Percentiles rank a stretch among this genome's conserved stretches.
phyloP scores from a whole-genome alignment of 805 yeast species.

The Wickerhamomyces chaumierensis region DNA sequence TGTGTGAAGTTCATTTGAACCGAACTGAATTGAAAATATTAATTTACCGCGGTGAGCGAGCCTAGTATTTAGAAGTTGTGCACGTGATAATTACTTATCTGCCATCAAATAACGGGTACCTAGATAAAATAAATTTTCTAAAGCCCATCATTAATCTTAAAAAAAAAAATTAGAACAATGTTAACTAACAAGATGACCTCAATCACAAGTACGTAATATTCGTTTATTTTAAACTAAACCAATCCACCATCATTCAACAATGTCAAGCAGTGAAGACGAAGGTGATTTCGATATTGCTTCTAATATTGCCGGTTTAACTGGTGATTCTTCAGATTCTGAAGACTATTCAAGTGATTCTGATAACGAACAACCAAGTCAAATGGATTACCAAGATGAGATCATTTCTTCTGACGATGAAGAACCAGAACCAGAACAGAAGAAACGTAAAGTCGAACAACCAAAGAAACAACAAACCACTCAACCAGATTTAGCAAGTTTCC shows the following conservation, averaged over 20 bases:
- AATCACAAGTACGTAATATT: no score
- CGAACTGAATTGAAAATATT: no score
- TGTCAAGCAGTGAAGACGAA: slow-evolving; percentile 25
- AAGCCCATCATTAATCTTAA: no score
- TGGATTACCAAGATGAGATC: slow-evolving; percentile 43
- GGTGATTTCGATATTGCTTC: slow-evolving; percentile 54
- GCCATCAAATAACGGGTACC: no score
- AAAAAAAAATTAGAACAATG: no score
- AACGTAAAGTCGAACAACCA: slow-evolving; percentile 12
- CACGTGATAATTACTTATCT: no score
- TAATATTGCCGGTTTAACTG: slow-evolving; percentile 37
- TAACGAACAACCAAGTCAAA: slow-evolving; percentile 19
- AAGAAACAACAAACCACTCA: slow-evolving; percentile 2
- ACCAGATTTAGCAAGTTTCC: slow-evolving; percentile 23
- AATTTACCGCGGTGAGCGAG: no score
- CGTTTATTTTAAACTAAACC: no score
- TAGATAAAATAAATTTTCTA: no score
- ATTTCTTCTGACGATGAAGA: slow-evolving; percentile 39
- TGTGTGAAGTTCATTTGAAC: no score
- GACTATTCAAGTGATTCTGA: slow-evolving; percentile 18
- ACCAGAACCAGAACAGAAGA: slow-evolving; percentile 20
- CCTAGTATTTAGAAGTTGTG: no score
- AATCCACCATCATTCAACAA: background rate
- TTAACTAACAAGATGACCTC: no score
- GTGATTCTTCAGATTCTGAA: slow-evolving; percentile 24